Evolutionary conservation across 331 rosid genomes (phyloP), one percentile per base, ranked within the genome.

Genomic region (Pyracantha coccinea): DNA sequence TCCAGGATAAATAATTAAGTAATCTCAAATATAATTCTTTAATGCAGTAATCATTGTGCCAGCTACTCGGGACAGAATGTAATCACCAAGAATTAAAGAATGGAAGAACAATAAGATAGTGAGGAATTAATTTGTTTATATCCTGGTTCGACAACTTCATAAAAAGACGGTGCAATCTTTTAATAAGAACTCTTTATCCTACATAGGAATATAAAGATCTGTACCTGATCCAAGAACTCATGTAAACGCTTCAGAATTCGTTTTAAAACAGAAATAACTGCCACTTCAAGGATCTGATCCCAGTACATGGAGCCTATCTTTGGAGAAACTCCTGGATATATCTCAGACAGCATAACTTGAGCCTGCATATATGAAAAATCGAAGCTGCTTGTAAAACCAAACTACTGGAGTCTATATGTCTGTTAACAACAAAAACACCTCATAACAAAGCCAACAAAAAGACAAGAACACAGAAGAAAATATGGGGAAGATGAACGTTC

Each of bases 281-380:
- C 99, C 29, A 90, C 85, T 84, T 94, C 99, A 78, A 90, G 97
- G 80, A 94, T 82, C 89, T 92, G 95, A 83, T 94, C 97, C 97
- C 97, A 89, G 83, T 94, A 94, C 69, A 85, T 85, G 76, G 89
- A 87, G 59, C 99, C 99, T 23, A 27, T 83, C 81, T 90, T 91
- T 57, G 99, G 96, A 79, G 96, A 74, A 70, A 88, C 96, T 76
- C 99, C 99, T 15, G 97, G 96, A 84, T 94, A 94, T 81, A 94
- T 94, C 89, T 91, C 97, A 65, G 99, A 90, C 78, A 94, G 82
- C 91, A 92, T 87, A 78, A 86, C 81, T 84, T 88, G 96, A 58
- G 99, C 99, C 99, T 94, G 83, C 78, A 79, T 29, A 73, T 72
- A 24, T 64, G 59, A 58, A 50, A 64, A 81, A 82, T 57, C 65